Base-by-base conservation (phyloP, 1,284 basidiomycete species). In the Ganoderma leucocontextum region DNA sequence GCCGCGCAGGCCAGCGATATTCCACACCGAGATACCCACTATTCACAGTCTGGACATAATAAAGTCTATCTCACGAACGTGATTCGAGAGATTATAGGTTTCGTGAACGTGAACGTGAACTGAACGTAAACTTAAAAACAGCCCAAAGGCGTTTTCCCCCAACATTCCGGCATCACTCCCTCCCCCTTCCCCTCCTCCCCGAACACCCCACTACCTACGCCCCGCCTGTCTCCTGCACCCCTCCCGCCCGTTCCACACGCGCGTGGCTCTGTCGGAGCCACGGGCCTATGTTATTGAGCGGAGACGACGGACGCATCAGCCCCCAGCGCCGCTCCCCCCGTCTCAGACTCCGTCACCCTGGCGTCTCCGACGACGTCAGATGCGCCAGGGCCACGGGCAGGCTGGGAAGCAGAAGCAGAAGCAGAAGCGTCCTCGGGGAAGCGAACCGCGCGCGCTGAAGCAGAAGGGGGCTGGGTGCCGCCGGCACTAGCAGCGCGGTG, bases 201-300 rank as follows among this genome's bases (percentile, higher is more conserved):
- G 1, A 29, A 29, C 29, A 29, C 2, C 29, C 29, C 29, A 57
- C 25, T 15, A 17, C 53, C 5, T 2, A 15, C 33, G 12, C 33
- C 58, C 42, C 60, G 29, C 9, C n/a, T 35, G n/a, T 19, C 22
- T 15, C 17, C 15, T 36, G 13, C 53, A 39, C 41, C 10, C 35
- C 17, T 41, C 10, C 41, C 22, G 15, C 19, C 47, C 13, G 10
- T 22, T 35, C 17, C n/a, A 33, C 60, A 47, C 53, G 1, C 61
- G 12, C 67, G 69, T 69, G 72, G 69, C 74, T 66, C 72, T 25
- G 19, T 1, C 13, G 10, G 74, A 74, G 72, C 72, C 75, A 73
- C 74, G 41, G 67, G 72, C 77, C 66, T 72, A 70, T 80, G 81
- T 82, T 81, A 85, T 83, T 85, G 78, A 36, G 73, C 52, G 15